phyloP scores from a whole-genome alignment of 805 yeast species.

The Debaryomyces castellii region DNA sequence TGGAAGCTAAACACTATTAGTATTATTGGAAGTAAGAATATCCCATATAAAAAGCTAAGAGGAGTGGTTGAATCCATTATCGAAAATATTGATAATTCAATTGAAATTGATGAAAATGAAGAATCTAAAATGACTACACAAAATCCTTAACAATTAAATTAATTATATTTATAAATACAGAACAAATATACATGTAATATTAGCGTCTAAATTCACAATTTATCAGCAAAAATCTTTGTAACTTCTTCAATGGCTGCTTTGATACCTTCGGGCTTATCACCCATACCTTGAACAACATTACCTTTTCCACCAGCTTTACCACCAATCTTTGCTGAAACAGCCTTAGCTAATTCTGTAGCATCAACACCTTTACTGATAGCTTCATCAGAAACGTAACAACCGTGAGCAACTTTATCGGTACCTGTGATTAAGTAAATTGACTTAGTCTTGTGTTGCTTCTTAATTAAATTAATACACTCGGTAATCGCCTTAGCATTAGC shows the following conservation, averaged over 20 bases:
- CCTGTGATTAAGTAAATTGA: slow-evolving; percentile 82
- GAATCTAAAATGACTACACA: slow-evolving; percentile 48
- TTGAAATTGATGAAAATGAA: slow-evolving; percentile 54
- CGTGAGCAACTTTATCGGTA: slow-evolving; percentile 86
- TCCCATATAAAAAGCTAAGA: slow-evolving; percentile 30
- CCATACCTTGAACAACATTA: slow-evolving; percentile 94
- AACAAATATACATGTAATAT: not conserved
- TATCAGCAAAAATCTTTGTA: slow-evolving; percentile 57
- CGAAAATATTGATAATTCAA: slow-evolving; percentile 49
- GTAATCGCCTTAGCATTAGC: slow-evolving; percentile 92
- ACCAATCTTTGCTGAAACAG: slow-evolving; percentile 75
- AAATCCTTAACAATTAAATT: slow-evolving; percentile 8
- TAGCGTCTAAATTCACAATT: slow-evolving; percentile 33
- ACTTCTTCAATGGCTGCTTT: slow-evolving; percentile 74
- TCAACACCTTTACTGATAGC: slow-evolving; percentile 69
- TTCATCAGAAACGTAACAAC: slow-evolving; percentile 78
- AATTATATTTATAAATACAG: slow-evolving; percentile 1
- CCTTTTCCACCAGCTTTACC: slow-evolving; percentile 99
- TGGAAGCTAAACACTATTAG: slow-evolving; percentile 69
- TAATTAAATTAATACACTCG: slow-evolving; percentile 84
- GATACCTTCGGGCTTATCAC: slow-evolving; percentile 72
- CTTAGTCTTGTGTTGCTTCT: slow-evolving; percentile 71
- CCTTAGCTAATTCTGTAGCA: slow-evolving; percentile 71
- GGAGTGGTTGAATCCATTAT: slow-evolving; percentile 48
- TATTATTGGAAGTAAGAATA: slow-evolving; percentile 57